Conservation (phyloP, 1,284 basidiomycete species). For the Albatrellus sp. region DNA sequence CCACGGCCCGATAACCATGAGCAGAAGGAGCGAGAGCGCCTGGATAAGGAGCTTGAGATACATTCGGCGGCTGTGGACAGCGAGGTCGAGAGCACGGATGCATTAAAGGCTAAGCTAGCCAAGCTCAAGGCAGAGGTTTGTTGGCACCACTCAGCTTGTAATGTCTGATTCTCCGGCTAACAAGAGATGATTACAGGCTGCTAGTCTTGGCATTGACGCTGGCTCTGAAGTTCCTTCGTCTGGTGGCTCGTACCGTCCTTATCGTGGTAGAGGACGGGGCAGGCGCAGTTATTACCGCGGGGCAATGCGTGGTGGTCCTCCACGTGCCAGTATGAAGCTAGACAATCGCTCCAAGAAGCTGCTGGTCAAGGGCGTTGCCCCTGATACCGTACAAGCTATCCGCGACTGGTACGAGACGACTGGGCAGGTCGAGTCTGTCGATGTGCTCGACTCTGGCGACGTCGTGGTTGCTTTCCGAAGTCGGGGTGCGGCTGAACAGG, state of each 20-base stretch:
- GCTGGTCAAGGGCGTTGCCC: conserved; percentile 55
- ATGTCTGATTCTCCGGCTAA: neutral
- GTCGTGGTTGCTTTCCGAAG: conserved; percentile 56
- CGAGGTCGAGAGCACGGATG: conserved; percentile 45
- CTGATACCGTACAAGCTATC: conserved; percentile 45
- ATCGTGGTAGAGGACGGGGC: conserved; percentile 64
- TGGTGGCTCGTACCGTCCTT: conserved; percentile 43
- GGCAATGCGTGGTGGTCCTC: conserved; percentile 46
- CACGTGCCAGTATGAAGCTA: conserved; percentile 67
- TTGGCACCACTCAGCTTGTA: conserved; percentile 3
- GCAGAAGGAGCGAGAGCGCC: conserved; percentile 44
- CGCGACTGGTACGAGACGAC: conserved; percentile 76
- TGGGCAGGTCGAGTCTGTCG: conserved; percentile 55
- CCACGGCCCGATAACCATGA: conserved; percentile 28
- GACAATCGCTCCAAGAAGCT: conserved; percentile 85
- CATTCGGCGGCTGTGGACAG: conserved; percentile 30
- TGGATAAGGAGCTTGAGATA: conserved; percentile 69
- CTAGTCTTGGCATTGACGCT: conserved; percentile 55
- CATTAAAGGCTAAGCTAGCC: conserved; percentile 68
- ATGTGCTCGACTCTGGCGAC: conserved; percentile 38
- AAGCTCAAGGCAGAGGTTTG: conserved; percentile 74
- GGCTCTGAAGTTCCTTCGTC: conserved; percentile 21
- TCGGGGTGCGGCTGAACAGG: conserved; percentile 66
- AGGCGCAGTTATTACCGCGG: conserved; percentile 49
- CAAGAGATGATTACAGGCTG: conserved; percentile 36